phyloP scores from a whole-genome alignment of 1,284 basidiomycete species.

The Ustilago nuda region DNA sequence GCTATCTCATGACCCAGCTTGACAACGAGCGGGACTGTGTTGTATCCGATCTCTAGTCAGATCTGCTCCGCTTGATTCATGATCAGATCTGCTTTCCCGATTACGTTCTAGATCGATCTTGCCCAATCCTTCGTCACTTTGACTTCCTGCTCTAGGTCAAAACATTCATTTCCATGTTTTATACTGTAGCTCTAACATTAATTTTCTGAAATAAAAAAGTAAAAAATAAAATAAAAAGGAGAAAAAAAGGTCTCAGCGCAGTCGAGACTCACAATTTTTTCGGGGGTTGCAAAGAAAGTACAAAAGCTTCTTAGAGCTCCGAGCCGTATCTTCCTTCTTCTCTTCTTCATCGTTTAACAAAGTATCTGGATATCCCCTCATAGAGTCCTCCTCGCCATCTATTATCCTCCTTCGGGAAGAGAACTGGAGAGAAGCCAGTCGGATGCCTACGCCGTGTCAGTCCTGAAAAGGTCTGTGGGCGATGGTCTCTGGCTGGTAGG shows the following conservation, averaged over 20 bases:
- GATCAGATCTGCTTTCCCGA: too few relatives aligned
- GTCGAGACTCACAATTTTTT: neutral
- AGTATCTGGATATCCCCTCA: constrained; percentile 55
- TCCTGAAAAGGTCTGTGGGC: constrained; percentile 18
- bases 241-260: neutral
- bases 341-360: constrained; percentile 57
- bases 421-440: constrained; percentile 54
- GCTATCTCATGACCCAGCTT: too few relatives aligned
- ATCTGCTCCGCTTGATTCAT: too few relatives aligned
- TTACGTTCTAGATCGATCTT: too few relatives aligned
- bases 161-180: neutral
- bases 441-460: constrained; percentile 28
- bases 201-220: neutral
- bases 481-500: constrained; percentile 40
- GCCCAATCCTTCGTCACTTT: too few relatives aligned
- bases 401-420: constrained; percentile 47
- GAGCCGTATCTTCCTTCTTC: constrained; percentile 16
- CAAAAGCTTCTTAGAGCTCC: neutral
- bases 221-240: too few relatives aligned
- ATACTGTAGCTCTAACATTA: neutral
- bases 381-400: constrained; percentile 57
- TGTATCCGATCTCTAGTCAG: too few relatives aligned
- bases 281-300: neutral
- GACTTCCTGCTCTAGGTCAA: neutral
- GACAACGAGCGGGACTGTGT: too few relatives aligned